Evolutionary conservation across 148 eudicot species (phyloP), one percentile per base, ranked within the genome.

Genomic region (Fagopyrum esculentum): DNA sequence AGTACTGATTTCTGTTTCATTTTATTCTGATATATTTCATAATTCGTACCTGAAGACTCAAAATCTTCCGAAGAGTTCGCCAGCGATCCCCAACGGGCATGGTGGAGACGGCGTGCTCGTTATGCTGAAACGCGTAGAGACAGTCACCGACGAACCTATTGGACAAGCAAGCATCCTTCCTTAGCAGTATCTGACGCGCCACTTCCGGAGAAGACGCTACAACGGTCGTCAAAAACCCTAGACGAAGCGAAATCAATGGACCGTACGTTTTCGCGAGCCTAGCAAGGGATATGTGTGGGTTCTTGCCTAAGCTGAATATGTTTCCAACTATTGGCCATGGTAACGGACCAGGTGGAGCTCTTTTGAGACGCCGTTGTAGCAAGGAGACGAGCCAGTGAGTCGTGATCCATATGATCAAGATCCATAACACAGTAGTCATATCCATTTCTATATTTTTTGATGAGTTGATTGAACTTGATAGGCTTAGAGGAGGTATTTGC

Each of bases 341-440:
- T 4, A 73, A 51, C 10, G 75, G 75, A 8, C 75, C 75, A 9
- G 75, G 75, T 9, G 75, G 75, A 45, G 44, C 44, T 19, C 75
- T 26, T 51, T 69, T 69, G 26, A 45, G 47, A 6, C 68, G 68
- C 16, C 68, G 29, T 60, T 7, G 44, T 40, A 60, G 68, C 43
- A 8, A 35, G 43, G 68, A 60, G 43, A 60, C 6, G 68, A 60
- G 35, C 68, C 68, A 60, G 68, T 60, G 68, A 60, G 68, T 9
- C 7, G 43, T 29, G 40, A 40, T 9, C 68, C 68, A 60, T 10
- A 60, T 2, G 68, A 60, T 9, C 40, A 60, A 2, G 29, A 60
- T 10, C 43, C 68, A 35, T 60, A 60, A 29, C 26, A 60, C 19
- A 35, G 68, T 60, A 60, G 26, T 9, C 68, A 60, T 1, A 2